Percentiles rank a stretch among this genome's conserved stretches.
phyloP scores from a whole-genome alignment of 2,329 filamentous ascomycete species.

The Arthroderma uncinatum region DNA sequence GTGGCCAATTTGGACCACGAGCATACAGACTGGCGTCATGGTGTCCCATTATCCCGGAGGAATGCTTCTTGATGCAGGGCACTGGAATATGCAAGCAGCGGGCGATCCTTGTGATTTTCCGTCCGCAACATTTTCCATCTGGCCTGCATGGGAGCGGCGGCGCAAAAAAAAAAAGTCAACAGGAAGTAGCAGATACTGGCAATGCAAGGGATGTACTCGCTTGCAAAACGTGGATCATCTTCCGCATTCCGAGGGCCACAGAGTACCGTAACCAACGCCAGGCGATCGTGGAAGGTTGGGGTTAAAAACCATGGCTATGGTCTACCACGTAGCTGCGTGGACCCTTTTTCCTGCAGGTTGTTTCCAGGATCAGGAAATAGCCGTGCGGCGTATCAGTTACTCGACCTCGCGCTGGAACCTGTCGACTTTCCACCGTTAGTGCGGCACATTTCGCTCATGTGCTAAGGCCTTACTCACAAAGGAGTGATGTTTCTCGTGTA shows the following conservation, averaged over 20 bases:
- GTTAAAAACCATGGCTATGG: neutral
- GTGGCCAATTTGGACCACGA: neutral
- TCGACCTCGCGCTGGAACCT: neutral
- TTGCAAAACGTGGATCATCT: conserved; percentile 1
- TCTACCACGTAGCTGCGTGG: neutral
- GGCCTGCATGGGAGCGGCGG: neutral
- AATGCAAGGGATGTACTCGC: neutral
- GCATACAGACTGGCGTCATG: neutral
- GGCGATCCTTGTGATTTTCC: neutral
- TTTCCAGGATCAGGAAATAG: neutral
- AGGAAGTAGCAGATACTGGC: neutral
- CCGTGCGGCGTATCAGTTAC: conserved; percentile 2
- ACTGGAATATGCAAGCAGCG: neutral
- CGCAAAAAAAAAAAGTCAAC: neutral
- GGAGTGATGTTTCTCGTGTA: neutral
- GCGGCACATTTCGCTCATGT: neutral
- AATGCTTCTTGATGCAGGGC: neutral
- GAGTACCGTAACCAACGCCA: neutral
- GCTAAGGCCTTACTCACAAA: neutral
- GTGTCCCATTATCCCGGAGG: neutral
- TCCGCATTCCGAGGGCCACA: neutral
- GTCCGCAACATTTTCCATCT: neutral
- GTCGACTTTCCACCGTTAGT: neutral
- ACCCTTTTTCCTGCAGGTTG: neutral
- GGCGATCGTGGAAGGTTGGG: neutral